phyloP scores from a whole-genome alignment of 495 filamentous ascomycete species.

The Aspergillus diversus region DNA sequence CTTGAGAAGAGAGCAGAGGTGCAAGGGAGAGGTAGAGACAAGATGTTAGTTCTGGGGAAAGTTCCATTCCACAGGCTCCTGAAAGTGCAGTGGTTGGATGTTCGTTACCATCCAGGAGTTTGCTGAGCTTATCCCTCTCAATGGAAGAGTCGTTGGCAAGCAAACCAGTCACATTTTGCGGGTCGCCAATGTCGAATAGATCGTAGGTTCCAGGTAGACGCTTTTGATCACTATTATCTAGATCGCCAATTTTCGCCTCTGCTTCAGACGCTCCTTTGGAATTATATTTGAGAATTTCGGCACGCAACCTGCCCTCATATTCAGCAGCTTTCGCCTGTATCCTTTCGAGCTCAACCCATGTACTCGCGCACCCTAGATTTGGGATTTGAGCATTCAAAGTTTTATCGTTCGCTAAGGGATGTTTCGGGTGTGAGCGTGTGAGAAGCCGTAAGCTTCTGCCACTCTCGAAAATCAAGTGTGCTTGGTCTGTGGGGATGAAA shows the following conservation, averaged over 20 bases:
- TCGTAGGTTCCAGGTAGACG: slow-evolving; percentile 34
- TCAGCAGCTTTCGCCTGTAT: slow-evolving; percentile 62
- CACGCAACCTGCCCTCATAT: slow-evolving; percentile 60
- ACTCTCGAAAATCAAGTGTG: slow-evolving; percentile 71
- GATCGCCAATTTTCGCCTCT: not conserved
- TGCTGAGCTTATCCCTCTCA: slow-evolving; percentile 35
- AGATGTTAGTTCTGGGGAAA: slow-evolving; percentile 73
- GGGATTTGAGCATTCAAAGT: slow-evolving; percentile 54
- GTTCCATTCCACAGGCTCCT: slow-evolving; percentile 28
- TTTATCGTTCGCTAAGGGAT: slow-evolving; percentile 66
- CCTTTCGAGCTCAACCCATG: slow-evolving; percentile 72
- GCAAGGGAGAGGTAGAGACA: slow-evolving; percentile 75
- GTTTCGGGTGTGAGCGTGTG: slow-evolving; percentile 71
- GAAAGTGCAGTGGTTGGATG: slow-evolving; percentile 12
- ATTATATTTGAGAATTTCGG: slow-evolving; percentile 47
- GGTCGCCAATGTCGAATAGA: slow-evolving; percentile 45
- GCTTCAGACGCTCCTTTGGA: slow-evolving; percentile 14
- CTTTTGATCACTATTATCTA: slow-evolving; percentile 14
- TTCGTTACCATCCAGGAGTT: slow-evolving; percentile 29
- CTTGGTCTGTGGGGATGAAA: slow-evolving; percentile 67
- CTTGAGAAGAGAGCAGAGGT: slow-evolving; percentile 73
- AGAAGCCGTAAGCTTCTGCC: slow-evolving; percentile 78
- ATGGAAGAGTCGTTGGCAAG: slow-evolving; percentile 30
- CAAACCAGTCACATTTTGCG: slow-evolving; percentile 28
- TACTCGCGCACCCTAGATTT: slow-evolving; percentile 70